Evolutionary conservation across 805 yeast species (phyloP).

Genomic region (Myxozyma mucilagina): DNA sequence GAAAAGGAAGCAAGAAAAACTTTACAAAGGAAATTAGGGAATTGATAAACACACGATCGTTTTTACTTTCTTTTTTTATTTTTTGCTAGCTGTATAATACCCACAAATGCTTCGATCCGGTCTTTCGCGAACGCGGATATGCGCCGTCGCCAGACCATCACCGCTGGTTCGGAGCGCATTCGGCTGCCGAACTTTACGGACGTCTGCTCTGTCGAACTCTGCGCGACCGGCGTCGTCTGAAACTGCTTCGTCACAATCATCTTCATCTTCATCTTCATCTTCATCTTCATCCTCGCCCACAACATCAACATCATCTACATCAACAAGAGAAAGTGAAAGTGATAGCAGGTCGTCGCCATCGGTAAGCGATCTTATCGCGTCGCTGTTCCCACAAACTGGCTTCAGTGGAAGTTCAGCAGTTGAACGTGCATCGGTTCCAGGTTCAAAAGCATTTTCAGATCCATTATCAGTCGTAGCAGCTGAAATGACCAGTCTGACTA

Average conservation of each 20-base stretch:
- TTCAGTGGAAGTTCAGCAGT: not conserved
- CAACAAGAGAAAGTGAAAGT: not conserved
- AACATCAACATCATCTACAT: not conserved
- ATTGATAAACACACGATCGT: no score
- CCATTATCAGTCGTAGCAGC: conserved; percentile 89
- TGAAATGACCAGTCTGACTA: conserved; percentile 88
- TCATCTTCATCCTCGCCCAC: not conserved
- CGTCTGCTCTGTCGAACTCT: no score
- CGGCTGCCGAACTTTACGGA: not conserved
- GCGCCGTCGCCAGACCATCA: no score
- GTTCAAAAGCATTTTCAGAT: conserved; percentile 45
- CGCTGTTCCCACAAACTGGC: conserved; percentile 7
- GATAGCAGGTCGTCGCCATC: not conserved
- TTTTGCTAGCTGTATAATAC: no score
- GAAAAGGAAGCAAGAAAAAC: no score
- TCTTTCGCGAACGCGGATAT: not conserved
- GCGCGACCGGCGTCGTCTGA: not conserved
- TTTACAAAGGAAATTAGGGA: no score
- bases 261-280: not conserved
- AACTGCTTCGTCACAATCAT: not conserved
- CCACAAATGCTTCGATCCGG: not conserved
- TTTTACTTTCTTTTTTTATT: not conserved
- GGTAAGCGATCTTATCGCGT: conserved; percentile 8
- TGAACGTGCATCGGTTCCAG: conserved; percentile 11
- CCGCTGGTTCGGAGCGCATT: not conserved